Base-by-base conservation (phyloP, 768 basidiomycete genomes). In the Kwoniella heveanensis region DNA sequence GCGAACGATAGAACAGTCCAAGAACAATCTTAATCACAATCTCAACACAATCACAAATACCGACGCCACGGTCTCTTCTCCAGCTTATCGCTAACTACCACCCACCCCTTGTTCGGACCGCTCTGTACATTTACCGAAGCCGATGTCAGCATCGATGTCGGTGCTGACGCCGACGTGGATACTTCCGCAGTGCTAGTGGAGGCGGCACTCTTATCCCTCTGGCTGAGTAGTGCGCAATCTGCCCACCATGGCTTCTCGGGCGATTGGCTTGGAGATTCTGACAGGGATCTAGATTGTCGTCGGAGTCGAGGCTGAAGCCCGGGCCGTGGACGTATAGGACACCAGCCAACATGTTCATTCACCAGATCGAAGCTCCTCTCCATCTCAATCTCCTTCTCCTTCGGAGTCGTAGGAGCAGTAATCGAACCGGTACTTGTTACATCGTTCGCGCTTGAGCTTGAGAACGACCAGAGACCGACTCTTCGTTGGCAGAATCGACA, bases 281-380 rank as follows among this genome's bases (percentile, higher is more conserved):
- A n/a, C n/a, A n/a, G n/a, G n/a, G n/a, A n/a, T n/a, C n/a, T n/a
- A n/a, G n/a, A 32, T 32, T 32, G 32, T 32, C 32, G 32, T 24
- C 26, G 17, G 3, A 44, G 15, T 44, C 39, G 39, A 10, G 39
- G 13, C 15, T 19, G 39, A 9, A 17, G 3, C 15, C 17, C 10
- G 19, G 39, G 8, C 19, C 21, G 19, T 3, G 36, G n/a, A 53
- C 51, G 29, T 13, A 64, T 30, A 46, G 74, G 74, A 70, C 74
- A 76, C 74, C 74, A 76, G 7, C 30, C 59, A 6, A 68, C 54
- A 67, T 76, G 74, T 46, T 73, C 74, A 13, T 57, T 54, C 1
- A 68, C 54, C 30, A 73, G 24, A 64, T 76, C 72, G n/a, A 76
- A 66, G 8, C 4, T 46, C 57, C 50, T 60, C 17, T 32, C 53